Conservation (phyloP, 140 eudicot genomes). For the Flaveria floridana region DNA sequence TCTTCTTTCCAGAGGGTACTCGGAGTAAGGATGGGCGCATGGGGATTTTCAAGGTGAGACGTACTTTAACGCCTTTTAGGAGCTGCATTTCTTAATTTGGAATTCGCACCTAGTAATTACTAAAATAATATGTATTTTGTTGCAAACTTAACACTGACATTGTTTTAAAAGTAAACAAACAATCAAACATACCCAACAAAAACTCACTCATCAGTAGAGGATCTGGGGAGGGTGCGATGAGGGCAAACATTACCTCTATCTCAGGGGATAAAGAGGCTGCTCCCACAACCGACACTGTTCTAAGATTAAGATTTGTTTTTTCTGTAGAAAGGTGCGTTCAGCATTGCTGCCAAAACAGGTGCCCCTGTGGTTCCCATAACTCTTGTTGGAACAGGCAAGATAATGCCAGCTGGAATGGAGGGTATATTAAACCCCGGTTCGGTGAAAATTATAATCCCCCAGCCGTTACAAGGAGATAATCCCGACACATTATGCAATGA, state of each 20-base stretch:
- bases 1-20: slow-evolving; percentile 96
- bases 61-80: slow-evolving; percentile 7
- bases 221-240: no score
- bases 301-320: slow-evolving; percentile 14
- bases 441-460: slow-evolving; percentile 66
- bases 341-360: slow-evolving; percentile 81
- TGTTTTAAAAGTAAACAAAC: no score
- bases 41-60: slow-evolving; percentile 76
- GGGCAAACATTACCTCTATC: no score
- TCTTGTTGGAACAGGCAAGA: slow-evolving; percentile 80
- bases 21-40: slow-evolving; percentile 79
- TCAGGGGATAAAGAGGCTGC: no score
- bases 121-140: slow-evolving; percentile 22
- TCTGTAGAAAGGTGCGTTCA: slow-evolving; percentile 95
- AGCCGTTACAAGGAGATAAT: slow-evolving; percentile 46
- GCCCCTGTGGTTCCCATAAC: slow-evolving; percentile 90
- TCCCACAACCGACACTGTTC: no score
- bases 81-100: background rate
- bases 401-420: slow-evolving; percentile 83
- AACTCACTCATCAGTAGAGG: no score
- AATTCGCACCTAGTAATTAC: background rate
- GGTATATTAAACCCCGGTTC: slow-evolving; percentile 54
- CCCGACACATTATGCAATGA: slow-evolving; percentile 51
- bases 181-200: no score
- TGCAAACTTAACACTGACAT: slow-evolving; percentile 46